These are phyloP conservation scores for Moniliophthora roreri DNA, from an alignment of 1,284 basidiomycete species.

Conservation along the genomic window DNA sequence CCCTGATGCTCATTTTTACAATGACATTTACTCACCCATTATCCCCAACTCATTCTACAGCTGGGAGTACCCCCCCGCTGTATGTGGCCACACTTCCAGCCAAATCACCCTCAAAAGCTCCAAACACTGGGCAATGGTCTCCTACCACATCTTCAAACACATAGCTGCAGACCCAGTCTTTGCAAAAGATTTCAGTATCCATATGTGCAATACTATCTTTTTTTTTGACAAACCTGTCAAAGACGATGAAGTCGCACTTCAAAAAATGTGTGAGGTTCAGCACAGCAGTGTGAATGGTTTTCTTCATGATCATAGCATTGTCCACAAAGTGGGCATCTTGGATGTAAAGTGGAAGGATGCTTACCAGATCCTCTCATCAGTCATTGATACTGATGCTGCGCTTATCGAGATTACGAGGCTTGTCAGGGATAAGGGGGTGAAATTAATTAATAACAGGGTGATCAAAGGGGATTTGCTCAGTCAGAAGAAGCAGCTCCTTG, in stretches of 20 bases:
- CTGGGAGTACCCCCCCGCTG: constrained; percentile 36
- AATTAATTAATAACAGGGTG: constrained; percentile 28
- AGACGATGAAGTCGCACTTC: constrained; percentile 25
- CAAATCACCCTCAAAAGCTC: constrained; percentile 29
- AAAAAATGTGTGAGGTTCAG: constrained; percentile 29
- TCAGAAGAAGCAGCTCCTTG: constrained; percentile 29
- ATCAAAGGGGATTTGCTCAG: constrained; percentile 25
- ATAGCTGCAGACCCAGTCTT: constrained; percentile 12
- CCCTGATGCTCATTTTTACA: constrained; percentile 3
- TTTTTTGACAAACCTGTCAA: constrained; percentile 33
- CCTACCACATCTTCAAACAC: constrained; percentile 27
- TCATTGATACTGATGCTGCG: constrained; percentile 37
- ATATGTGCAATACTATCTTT: constrained; percentile 26
- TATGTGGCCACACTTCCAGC: constrained; percentile 34
- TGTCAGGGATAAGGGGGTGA: constrained; percentile 30
- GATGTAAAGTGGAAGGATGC: constrained; percentile 32
- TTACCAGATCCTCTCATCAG: constrained; percentile 32
- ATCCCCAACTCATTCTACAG: too few relatives aligned
- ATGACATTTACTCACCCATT: too few relatives aligned
- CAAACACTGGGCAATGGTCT: constrained; percentile 32
- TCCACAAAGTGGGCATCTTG: constrained; percentile 22
- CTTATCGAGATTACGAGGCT: constrained; percentile 31
- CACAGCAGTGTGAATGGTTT: constrained; percentile 27
- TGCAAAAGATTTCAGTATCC: constrained; percentile 16
- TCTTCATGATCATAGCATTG: constrained; percentile 24